Evolutionary conservation across 257 asterid species (phyloP).

Genomic region (Solanum bulbocastanum): DNA sequence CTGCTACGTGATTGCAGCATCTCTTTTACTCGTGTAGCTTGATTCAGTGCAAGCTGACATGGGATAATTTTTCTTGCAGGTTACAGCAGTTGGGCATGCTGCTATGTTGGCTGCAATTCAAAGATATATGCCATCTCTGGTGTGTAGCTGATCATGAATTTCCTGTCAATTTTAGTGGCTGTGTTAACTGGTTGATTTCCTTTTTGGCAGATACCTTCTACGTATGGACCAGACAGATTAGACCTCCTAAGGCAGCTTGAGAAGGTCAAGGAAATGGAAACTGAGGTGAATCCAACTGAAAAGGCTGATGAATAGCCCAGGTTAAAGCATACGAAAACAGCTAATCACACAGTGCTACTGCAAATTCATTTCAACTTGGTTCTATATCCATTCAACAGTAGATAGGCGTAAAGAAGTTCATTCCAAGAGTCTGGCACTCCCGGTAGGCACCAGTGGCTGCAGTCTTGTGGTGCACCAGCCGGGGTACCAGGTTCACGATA

Average conservation of each 20-base stretch:
- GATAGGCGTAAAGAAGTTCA: slow-evolving; percentile 46
- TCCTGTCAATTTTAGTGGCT: not conserved
- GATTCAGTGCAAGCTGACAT: slow-evolving; percentile 8
- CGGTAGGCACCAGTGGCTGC: slow-evolving; percentile 94
- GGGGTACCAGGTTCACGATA: slow-evolving; percentile 63
- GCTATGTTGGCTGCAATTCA: slow-evolving; percentile 97
- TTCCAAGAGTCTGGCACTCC: slow-evolving; percentile 89
- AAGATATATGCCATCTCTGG: slow-evolving; percentile 81
- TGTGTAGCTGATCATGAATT: slow-evolving; percentile 17
- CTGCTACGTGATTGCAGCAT: not conserved
- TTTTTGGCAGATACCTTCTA: slow-evolving; percentile 80
- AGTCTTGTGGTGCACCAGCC: slow-evolving; percentile 56
- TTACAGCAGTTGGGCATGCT: slow-evolving; percentile 96
- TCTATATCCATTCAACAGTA: slow-evolving; percentile 34
- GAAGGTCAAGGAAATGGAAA: slow-evolving; percentile 88
- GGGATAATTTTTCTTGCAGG: slow-evolving; percentile 39
- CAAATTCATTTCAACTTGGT: not conserved
- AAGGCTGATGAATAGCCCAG: slow-evolving; percentile 31
- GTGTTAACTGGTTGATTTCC: slow-evolving; percentile 1
- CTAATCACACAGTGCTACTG: not conserved
- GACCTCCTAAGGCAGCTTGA: slow-evolving; percentile 90
- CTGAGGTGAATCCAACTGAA: slow-evolving; percentile 38
- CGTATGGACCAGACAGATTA: slow-evolving; percentile 86
- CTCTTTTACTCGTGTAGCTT: slow-evolving; percentile 2
- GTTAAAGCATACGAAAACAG: slow-evolving; percentile 1